These are phyloP conservation scores for Xenoacremonium recifei DNA, from an alignment of 2,329 filamentous ascomycete genomes.

Conservation along the genomic window DNA sequence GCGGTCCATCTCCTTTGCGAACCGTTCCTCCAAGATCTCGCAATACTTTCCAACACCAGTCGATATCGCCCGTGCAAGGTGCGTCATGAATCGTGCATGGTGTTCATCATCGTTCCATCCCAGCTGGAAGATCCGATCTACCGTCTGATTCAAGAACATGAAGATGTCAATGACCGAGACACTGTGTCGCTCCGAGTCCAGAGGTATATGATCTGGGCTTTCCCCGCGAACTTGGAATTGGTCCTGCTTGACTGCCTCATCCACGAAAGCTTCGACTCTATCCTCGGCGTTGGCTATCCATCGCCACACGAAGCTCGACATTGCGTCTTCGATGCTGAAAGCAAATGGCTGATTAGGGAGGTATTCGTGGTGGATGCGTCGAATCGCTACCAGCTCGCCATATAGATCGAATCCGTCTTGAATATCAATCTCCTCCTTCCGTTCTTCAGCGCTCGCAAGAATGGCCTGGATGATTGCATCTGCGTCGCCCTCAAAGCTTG, in stretches of 20 bases:
- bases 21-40: slow-evolving; percentile 82
- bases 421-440: slow-evolving; percentile 74
- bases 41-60: slow-evolving; percentile 85
- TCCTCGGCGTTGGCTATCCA: slow-evolving; percentile 84
- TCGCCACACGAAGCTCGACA: slow-evolving; percentile 93
- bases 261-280: slow-evolving; percentile 80
- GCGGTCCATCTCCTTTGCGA: slow-evolving; percentile 89
- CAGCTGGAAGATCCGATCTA: slow-evolving; percentile 81
- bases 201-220: slow-evolving; percentile 59
- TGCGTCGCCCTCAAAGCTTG: slow-evolving; percentile 86
- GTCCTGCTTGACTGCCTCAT: slow-evolving; percentile 88
- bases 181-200: slow-evolving; percentile 85
- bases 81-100: slow-evolving; percentile 96
- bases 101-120: slow-evolving; percentile 94
- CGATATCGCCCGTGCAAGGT: slow-evolving; percentile 80
- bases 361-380: slow-evolving; percentile 73
- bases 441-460: slow-evolving; percentile 67
- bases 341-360: slow-evolving; percentile 74
- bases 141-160: slow-evolving; percentile 86
- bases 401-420: slow-evolving; percentile 95
- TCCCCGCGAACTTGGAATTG: slow-evolving; percentile 73
- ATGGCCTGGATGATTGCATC: slow-evolving; percentile 82
- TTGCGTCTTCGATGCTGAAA: slow-evolving; percentile 81
- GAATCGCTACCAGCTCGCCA: slow-evolving; percentile 80
- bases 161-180: slow-evolving; percentile 93